Base-by-base conservation (phyloP, 345 rosid genomes). In the Orychophragmus violaceus region DNA sequence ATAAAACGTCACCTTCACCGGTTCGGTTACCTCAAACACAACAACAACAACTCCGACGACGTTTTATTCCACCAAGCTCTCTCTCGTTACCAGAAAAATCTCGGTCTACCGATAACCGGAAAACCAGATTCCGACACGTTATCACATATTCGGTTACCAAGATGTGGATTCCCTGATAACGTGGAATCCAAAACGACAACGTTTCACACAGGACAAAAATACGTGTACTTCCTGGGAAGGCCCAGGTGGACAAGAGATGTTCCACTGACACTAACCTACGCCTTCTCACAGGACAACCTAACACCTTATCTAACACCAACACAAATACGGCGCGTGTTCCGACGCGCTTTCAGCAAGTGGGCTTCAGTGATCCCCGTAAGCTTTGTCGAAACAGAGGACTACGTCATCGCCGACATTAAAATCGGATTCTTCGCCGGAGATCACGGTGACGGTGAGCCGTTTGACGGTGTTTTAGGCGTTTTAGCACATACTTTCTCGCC, bases 381-480 rank as follows among this genome's bases (percentile, higher is more conserved):
- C 5, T 92, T 92, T 62, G 17, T 45, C 37, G 91, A 87, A 60
- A 68, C 82, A 0, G 78, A 68, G 3, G 93, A 85, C 25, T 87
- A 86, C 60, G 80, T 66, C 19, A 77, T 61, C 19, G 86, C 97
- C 2, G 93, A 92, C 64, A 89, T 89, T 39, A 87, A 76, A 45
- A 86, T 89, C 55, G 95, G 91, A 52, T 92, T 87, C 62, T 89
- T 84, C 70, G 37, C 67, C 21, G 97, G 95, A 0, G 97, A 92
- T 49, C 97, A 89, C 74, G 97, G 97, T 5, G 95, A 89, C 18
- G 97, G 97, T 9, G 87, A 92, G 68, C 80, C 95, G 19, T 92
- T 89, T 21, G 98, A 92, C 69, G 98, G 97, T 5, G 88, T 85
- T 13, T 72, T 86, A 5, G 98, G 96, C 3, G 85, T 92, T 19